Base-by-base conservation (phyloP, 495 filamentous ascomycete genomes). In the Aspergillus coremiiformis region DNA sequence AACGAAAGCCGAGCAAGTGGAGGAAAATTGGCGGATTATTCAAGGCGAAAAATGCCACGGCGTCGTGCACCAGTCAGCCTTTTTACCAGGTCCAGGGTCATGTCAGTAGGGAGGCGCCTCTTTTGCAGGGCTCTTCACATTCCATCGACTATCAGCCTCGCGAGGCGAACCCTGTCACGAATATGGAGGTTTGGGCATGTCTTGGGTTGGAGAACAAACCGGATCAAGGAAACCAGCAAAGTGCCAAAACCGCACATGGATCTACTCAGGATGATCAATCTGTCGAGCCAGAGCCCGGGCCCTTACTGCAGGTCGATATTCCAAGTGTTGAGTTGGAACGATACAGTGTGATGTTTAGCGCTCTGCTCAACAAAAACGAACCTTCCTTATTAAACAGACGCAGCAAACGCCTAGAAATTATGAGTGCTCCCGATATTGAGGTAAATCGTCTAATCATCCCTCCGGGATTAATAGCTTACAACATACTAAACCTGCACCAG, bases 341-440 rank as follows among this genome's bases (percentile, higher is more conserved):
- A 20, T 97, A 96, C 56, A 95, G 89, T 52, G 80, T 97, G 45
- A 96, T 97, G 92, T 97, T 97, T 66, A 80, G 84, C 42, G 83
- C 78, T 39, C 77, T 96, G 8, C 73, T 96, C 44, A 63, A 77
- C 47, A 73, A 73, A 39, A 61, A 59, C 33, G 59, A 72, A 60
- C 65, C 74, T 48, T 64, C 67, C 12, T 70, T 88, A 23, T 70
- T 89, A 44, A 77, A 80, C 59, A 76, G 85, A 59, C 76, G 86
- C 35, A 85, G 87, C 61, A 86, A 80, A 30, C 85, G 83, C 0
- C 62, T 87, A 47, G 79, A 85, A 53, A 82, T 78, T 54, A 70
- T 87, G 5, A 74, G 62, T 26, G 72, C 79, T 14, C 71, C 77
- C 23, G 72, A 75, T 49, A 45, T 53, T 49, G 59, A 69, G 56